A percentile compares a stretch with the other conserved stretches of the same genome.
These are phyloP conservation scores for Podospora tetraspora DNA, from an alignment of 495 filamentous ascomycete species.

Conservation along the genomic window DNA sequence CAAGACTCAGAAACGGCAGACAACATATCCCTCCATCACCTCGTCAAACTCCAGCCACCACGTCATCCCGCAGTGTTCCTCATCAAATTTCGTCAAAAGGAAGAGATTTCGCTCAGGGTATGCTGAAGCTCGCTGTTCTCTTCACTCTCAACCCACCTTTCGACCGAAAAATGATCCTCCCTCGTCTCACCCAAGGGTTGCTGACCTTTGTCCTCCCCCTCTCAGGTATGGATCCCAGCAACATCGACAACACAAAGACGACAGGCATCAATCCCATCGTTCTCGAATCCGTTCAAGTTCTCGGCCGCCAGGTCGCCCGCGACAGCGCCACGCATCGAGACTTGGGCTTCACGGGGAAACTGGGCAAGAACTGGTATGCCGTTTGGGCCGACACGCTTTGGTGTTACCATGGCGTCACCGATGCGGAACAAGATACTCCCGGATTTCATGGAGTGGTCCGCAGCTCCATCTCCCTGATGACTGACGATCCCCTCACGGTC, in stretches of 20 bases:
- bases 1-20: background rate
- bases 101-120: background rate
- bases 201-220: background rate
- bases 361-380: slow-evolving; percentile 35
- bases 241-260: slow-evolving; percentile 32
- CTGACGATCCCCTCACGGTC: slow-evolving; percentile 29
- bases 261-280: slow-evolving; percentile 29
- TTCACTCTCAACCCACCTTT: background rate
- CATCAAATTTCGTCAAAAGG: background rate
- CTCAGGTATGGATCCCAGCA: background rate
- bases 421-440: slow-evolving; percentile 19
- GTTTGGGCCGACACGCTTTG: slow-evolving; percentile 37
- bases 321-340: slow-evolving; percentile 38
- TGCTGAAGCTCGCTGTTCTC: background rate
- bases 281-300: slow-evolving; percentile 17
- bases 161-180: background rate
- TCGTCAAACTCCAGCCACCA: background rate
- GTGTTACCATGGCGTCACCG: slow-evolving; percentile 29
- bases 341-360: slow-evolving; percentile 37
- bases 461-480: slow-evolving; percentile 27
- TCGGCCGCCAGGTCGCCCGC: slow-evolving; percentile 32
- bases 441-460: slow-evolving; percentile 38
- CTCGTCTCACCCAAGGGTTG: background rate
- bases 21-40: background rate
- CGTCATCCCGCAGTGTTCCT: background rate